phyloP scores from a whole-genome alignment of 768 basidiomycete genomes.

The Trametes cingulata region DNA sequence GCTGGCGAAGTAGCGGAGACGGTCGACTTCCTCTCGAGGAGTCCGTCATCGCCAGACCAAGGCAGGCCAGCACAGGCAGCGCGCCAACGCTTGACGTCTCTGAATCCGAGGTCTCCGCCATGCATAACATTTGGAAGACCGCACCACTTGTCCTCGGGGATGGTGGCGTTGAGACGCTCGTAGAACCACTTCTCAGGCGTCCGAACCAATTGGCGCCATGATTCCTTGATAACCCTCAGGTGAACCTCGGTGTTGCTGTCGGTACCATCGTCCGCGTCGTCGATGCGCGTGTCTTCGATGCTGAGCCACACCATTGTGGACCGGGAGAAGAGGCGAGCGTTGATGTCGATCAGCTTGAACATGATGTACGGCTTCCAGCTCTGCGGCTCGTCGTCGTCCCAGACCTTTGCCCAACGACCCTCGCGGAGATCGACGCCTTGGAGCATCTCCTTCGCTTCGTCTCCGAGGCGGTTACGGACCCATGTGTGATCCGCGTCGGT shows the following conservation, averaged over 20 bases:
- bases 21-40: too few species aligned
- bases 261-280: neutral
- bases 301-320: conserved; percentile 20
- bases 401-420: conserved; percentile 2
- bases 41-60: too few species aligned
- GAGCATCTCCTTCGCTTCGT: neutral
- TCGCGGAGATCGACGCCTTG: neutral
- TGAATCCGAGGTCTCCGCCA: neutral
- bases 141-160: neutral
- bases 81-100: neutral
- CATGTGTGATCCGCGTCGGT: neutral
- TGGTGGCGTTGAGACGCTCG: neutral
- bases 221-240: conserved; percentile 14
- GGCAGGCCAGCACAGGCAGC: neutral
- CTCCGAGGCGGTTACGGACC: neutral
- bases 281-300: neutral
- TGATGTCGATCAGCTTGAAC: conserved; percentile 7
- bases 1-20: too few species aligned
- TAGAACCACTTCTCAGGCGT: conserved; percentile 7
- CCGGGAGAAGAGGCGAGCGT: conserved; percentile 15
- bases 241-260: neutral
- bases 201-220: conserved; percentile 13
- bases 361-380: neutral
- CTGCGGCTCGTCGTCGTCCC: neutral
- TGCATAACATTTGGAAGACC: neutral